Conservation (phyloP, 2,329 filamentous ascomycete genomes). For the Aschersonia sp. region DNA sequence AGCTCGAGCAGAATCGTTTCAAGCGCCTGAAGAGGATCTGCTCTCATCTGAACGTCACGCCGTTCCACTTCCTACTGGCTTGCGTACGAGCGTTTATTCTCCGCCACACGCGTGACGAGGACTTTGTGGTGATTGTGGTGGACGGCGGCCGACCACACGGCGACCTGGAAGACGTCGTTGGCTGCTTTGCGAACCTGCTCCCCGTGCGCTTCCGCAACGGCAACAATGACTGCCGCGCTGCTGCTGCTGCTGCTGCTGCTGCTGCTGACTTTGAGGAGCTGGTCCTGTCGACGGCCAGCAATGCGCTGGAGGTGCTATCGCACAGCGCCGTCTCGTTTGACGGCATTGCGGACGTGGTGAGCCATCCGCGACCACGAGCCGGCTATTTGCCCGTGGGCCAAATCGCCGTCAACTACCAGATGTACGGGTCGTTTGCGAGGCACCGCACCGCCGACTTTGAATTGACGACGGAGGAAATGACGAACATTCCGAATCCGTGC, state of each 20-base stretch:
- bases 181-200: neutral
- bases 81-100: neutral
- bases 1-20: neutral
- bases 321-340: slow-evolving; percentile 8
- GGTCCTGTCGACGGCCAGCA: neutral
- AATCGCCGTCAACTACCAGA: slow-evolving; percentile 12
- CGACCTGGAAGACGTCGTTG: neutral
- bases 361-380: slow-evolving; percentile 2
- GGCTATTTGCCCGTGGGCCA: slow-evolving; percentile 9
- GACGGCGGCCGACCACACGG: neutral
- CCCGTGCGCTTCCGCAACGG: neutral
- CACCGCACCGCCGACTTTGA: slow-evolving; percentile 11
- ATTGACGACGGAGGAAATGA: neutral
- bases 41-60: neutral
- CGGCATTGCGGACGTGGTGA: slow-evolving; percentile 10
- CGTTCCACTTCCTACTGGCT: neutral
- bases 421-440: slow-evolving; percentile 9
- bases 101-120: neutral
- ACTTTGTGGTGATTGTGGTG: neutral
- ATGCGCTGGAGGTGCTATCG: neutral
- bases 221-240: neutral
- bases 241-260: neutral
- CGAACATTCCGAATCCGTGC: neutral
- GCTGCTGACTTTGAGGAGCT: neutral
- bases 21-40: neutral